Evolutionary conservation across 371 early-diverging fungal species (phyloP).

Genomic region (Dinochytrium kinnereticum): DNA sequence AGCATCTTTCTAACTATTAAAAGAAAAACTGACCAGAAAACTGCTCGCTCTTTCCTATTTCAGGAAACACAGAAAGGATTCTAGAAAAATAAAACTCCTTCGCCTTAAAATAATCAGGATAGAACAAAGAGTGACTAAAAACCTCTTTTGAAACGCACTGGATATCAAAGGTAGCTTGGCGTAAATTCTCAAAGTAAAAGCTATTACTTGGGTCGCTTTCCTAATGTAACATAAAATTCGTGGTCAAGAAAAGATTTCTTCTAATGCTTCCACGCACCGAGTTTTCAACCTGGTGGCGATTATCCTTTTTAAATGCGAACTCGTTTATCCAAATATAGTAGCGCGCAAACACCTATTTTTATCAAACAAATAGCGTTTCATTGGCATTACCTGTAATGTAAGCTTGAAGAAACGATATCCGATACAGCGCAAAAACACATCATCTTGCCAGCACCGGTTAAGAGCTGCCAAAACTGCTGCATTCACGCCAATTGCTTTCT

Average conservation of each 20-base stretch:
- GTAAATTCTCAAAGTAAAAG: background rate
- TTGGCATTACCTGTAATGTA: conserved; percentile 66
- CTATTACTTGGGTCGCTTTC: no score
- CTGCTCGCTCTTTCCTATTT: no score
- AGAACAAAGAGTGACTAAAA: no score
- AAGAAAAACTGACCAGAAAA: no score
- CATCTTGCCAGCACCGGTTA: conserved; percentile 69
- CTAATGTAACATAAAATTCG: no score
- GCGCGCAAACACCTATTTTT: background rate
- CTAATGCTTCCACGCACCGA: background rate
- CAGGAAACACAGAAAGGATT: no score
- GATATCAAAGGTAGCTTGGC: background rate
- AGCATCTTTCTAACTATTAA: no score
- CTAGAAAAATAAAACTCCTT: no score
- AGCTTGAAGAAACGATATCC: conserved; percentile 77
- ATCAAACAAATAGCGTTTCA: background rate
- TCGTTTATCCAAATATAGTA: background rate
- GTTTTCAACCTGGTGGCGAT: background rate
- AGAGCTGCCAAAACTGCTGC: conserved; percentile 61
- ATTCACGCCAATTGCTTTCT: no score
- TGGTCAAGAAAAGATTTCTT: no score
- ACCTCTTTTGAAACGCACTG: background rate
- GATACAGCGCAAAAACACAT: conserved; percentile 67
- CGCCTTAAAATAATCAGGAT: no score
- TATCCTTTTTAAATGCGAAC: background rate